A percentile compares a stretch with the other conserved stretches of the same genome.
Conservation (phyloP, 108 stramenopile genomes). For the Schizochytrium sp. region DNA sequence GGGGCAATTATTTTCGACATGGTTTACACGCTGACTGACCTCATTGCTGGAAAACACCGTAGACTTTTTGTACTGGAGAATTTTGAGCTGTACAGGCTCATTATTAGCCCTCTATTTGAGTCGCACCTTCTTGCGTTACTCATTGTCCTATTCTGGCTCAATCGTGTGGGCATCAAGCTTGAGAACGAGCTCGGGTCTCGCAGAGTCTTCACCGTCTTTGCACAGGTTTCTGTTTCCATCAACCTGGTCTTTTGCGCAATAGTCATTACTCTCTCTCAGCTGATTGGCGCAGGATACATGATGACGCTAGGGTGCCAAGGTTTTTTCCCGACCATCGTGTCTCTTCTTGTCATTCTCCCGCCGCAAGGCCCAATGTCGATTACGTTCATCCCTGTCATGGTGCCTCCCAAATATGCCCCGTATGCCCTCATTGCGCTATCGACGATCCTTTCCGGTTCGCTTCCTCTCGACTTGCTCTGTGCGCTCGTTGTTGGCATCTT, state of each 20-base stretch:
- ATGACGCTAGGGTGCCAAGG: background rate
- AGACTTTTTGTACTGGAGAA: background rate
- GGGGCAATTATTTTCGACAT: background rate
- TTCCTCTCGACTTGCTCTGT: background rate
- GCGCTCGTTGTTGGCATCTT: background rate
- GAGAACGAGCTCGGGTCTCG: background rate
- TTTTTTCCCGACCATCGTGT: background rate
- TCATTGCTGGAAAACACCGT: background rate
- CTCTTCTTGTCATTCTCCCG: background rate
- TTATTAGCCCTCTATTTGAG: background rate
- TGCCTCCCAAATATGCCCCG: background rate
- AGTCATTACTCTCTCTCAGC: background rate
- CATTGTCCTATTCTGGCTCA: background rate
- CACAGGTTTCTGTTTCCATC: background rate
- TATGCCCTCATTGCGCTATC: background rate
- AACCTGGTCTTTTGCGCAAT: background rate
- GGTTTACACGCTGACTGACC: no score
- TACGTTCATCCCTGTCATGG: background rate
- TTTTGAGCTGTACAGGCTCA: background rate
- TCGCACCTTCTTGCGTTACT: background rate
- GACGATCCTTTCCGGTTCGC: background rate
- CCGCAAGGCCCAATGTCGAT: background rate
- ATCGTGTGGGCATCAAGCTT: background rate
- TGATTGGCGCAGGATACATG: background rate
- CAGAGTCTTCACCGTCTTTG: background rate